These are phyloP conservation scores for Sugiyamaella japonica DNA, from an alignment of 1,139 yeast species.

Conservation along the genomic window DNA sequence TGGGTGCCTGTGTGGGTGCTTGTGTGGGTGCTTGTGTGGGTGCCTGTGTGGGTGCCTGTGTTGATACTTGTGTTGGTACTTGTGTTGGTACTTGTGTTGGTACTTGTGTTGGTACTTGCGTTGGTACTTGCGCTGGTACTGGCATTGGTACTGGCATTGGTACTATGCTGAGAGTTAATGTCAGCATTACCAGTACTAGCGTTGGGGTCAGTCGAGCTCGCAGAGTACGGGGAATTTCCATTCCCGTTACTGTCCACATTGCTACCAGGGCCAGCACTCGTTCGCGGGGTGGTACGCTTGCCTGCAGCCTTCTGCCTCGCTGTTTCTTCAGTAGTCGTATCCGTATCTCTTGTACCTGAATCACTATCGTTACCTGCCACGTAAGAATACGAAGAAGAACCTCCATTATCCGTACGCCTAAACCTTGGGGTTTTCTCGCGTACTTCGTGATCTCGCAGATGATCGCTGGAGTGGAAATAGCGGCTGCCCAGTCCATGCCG, in stretches of 20 bases:
- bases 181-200: not conserved
- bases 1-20: not conserved
- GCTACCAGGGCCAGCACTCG: not conserved
- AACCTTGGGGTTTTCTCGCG: constrained; percentile 11
- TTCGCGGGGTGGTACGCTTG: too few species aligned
- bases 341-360: not conserved
- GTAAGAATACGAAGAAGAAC: constrained; percentile 21
- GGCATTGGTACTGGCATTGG: not conserved
- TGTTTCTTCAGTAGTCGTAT: not conserved
- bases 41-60: not conserved
- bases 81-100: not conserved
- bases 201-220: too few species aligned
- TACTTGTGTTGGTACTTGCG: not conserved
- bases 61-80: not conserved
- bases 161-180: not conserved
- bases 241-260: not conserved
- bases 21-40: not conserved
- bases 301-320: not conserved
- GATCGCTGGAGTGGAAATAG: not conserved
- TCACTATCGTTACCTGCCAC: constrained; percentile 15
- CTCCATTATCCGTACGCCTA: constrained; percentile 18
- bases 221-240: not conserved
- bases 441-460: constrained; percentile 8
- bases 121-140: not conserved
- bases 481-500: not conserved